These are phyloP conservation scores for Coffea eugenioides DNA, from an alignment of 257 asterid genomes.

Conservation along the genomic window DNA sequence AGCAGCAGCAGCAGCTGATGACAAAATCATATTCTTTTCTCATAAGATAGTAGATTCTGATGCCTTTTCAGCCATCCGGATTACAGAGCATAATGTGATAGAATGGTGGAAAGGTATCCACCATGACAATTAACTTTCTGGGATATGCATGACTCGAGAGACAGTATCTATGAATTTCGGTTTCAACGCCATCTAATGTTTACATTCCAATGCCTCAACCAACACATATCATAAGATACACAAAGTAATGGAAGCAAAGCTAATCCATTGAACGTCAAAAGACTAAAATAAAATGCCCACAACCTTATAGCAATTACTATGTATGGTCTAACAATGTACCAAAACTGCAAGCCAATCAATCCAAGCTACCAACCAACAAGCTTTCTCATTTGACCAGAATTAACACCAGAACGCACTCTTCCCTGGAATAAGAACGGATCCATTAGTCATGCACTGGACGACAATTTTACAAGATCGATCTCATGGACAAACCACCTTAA, in stretches of 20 bases:
- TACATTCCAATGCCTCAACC: conserved; percentile 11
- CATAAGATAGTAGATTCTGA: no score
- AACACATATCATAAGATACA: background rate
- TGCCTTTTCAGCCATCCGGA: no score
- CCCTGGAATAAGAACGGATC: conserved; percentile 3
- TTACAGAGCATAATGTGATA: background rate
- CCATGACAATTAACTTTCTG: background rate
- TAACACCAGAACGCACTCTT: background rate
- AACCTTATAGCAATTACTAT: conserved; percentile 3
- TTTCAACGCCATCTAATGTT: conserved; percentile 9
- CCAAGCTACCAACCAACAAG: conserved; percentile 16
- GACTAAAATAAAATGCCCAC: background rate
- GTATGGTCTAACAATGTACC: background rate
- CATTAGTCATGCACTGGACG: background rate
- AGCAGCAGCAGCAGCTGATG: no score
- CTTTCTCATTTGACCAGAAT: background rate
- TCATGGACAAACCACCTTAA: background rate
- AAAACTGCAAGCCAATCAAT: conserved; percentile 14
- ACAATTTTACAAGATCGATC: background rate
- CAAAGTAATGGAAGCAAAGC: background rate
- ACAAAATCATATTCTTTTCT: no score
- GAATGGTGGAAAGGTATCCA: background rate
- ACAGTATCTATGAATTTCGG: background rate
- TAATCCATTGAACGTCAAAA: background rate
- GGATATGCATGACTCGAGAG: background rate